Evolutionary conservation across 768 basidiomycete genomes (phyloP).

Genomic region (Lactarius deliciosus): DNA sequence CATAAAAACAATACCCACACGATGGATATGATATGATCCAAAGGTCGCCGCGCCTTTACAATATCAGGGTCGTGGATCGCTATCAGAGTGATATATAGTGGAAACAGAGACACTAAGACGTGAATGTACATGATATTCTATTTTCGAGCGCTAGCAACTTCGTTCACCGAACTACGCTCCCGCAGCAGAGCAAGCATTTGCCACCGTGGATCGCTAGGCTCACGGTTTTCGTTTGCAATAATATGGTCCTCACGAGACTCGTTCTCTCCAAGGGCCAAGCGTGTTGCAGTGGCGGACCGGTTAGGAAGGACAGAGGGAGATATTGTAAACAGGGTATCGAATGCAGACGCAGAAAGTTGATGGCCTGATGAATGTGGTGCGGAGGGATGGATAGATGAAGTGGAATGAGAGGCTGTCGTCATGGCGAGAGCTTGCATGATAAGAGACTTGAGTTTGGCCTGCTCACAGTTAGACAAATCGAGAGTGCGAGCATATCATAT

Average conservation of each 20-base stretch:
- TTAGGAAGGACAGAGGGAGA: slow-evolving; percentile 78
- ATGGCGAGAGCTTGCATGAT: slow-evolving; percentile 78
- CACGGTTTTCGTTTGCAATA: slow-evolving; percentile 53
- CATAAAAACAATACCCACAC: too few relatives aligned
- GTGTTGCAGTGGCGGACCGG: slow-evolving; percentile 73
- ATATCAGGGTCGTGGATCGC: neutral
- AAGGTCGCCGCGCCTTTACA: neutral
- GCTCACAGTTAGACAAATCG: slow-evolving; percentile 7
- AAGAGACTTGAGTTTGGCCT: slow-evolving; percentile 83
- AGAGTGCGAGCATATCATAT: neutral
- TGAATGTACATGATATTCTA: slow-evolving; percentile 28
- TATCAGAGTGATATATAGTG: slow-evolving; percentile 8
- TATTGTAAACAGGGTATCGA: slow-evolving; percentile 75
- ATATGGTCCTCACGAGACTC: slow-evolving; percentile 56
- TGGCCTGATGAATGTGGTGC: slow-evolving; percentile 37
- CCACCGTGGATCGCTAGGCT: slow-evolving; percentile 69
- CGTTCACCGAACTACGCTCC: slow-evolving; percentile 67
- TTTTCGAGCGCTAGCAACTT: slow-evolving; percentile 47
- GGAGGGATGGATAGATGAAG: slow-evolving; percentile 71
- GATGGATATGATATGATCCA: too few relatives aligned
- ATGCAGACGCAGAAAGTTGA: slow-evolving; percentile 64
- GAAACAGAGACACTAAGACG: neutral
- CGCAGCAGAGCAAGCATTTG: slow-evolving; percentile 74
- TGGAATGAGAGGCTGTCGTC: slow-evolving; percentile 72
- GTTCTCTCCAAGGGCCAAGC: slow-evolving; percentile 57